Evolutionary conservation across 768 basidiomycete genomes (phyloP).

Genomic region (Tricholoma sp.): DNA sequence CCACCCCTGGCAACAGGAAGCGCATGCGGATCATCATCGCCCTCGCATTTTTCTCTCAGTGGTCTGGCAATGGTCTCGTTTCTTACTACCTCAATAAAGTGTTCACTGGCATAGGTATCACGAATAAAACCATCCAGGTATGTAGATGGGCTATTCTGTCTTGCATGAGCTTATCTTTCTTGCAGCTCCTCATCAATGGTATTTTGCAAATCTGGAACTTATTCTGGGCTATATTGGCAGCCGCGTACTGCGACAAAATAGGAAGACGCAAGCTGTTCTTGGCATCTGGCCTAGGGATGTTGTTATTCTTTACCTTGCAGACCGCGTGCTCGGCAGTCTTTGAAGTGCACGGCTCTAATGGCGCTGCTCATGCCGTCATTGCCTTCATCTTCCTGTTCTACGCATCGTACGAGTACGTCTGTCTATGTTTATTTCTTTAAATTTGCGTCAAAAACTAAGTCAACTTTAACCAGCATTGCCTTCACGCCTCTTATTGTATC

Average conservation of each 20-base stretch:
- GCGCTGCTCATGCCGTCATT: constrained; percentile 67
- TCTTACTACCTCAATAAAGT: constrained; percentile 80
- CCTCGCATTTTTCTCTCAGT: constrained; percentile 80
- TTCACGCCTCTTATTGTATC: constrained; percentile 85
- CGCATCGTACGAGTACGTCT: constrained; percentile 63
- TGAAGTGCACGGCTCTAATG: constrained; percentile 30
- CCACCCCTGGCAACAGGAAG: constrained; percentile 65
- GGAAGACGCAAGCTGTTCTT: constrained; percentile 74
- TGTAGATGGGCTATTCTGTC: constrained; percentile 12
- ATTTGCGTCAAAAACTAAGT: constrained; percentile 1
- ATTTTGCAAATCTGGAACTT: constrained; percentile 84
- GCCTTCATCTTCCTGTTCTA: constrained; percentile 85
- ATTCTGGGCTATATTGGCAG: constrained; percentile 51
- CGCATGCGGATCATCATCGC: constrained; percentile 75
- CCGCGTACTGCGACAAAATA: constrained; percentile 56
- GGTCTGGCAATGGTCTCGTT: constrained; percentile 83
- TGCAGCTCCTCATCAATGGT: constrained; percentile 79
- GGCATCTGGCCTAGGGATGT: constrained; percentile 53
- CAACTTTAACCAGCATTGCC: constrained; percentile 43
- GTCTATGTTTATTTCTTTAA: background rate
- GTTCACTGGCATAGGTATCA: constrained; percentile 64
- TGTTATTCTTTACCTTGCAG: constrained; percentile 62
- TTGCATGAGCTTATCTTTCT: background rate
- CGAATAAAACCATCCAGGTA: constrained; percentile 44
- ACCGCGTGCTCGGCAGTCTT: constrained; percentile 62